These are phyloP conservation scores for Emericellopsis terricola DNA, from an alignment of 495 filamentous ascomycete genomes.

Conservation along the genomic window DNA sequence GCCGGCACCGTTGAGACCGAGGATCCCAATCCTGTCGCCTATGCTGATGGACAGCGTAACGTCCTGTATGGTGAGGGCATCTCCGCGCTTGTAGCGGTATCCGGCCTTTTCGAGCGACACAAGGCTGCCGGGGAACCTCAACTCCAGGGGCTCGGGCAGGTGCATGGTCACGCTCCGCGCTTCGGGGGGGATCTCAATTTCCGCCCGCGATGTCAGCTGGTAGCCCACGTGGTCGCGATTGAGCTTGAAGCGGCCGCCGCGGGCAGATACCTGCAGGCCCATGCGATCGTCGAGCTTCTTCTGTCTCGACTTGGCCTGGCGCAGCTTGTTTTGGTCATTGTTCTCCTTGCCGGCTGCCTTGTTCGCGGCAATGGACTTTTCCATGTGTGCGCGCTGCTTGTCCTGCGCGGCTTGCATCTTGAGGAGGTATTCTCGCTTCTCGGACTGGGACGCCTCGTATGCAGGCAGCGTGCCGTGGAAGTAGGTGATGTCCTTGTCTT, in stretches of 20 bases:
- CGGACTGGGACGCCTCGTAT: slow-evolving; percentile 48
- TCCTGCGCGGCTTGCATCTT: slow-evolving; percentile 68
- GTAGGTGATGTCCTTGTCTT: slow-evolving; percentile 44
- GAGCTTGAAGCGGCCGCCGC: slow-evolving; percentile 57
- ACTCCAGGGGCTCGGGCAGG: slow-evolving; percentile 40
- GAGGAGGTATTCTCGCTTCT: slow-evolving; percentile 42
- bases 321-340: slow-evolving; percentile 63
- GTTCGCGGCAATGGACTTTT: slow-evolving; percentile 53
- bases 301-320: slow-evolving; percentile 58
- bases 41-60: slow-evolving; percentile 45
- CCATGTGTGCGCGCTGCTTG: slow-evolving; percentile 55
- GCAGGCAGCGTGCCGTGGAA: slow-evolving; percentile 53
- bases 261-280: slow-evolving; percentile 54
- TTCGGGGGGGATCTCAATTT: slow-evolving; percentile 52
- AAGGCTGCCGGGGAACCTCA: slow-evolving; percentile 57
- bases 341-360: slow-evolving; percentile 49
- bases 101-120: slow-evolving; percentile 45
- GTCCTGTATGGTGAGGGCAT: slow-evolving; percentile 26
- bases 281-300: slow-evolving; percentile 67
- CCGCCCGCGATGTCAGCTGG: slow-evolving; percentile 33
- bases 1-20: slow-evolving; percentile 57
- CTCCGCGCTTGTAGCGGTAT: slow-evolving; percentile 32
- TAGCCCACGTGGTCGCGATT: slow-evolving; percentile 52
- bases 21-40: slow-evolving; percentile 53
- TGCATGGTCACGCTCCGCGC: slow-evolving; percentile 38